Percentiles rank a stretch among this genome's conserved stretches.
Conservation (phyloP, 164 flowering plant genomes). For the Echeveria elegans region DNA sequence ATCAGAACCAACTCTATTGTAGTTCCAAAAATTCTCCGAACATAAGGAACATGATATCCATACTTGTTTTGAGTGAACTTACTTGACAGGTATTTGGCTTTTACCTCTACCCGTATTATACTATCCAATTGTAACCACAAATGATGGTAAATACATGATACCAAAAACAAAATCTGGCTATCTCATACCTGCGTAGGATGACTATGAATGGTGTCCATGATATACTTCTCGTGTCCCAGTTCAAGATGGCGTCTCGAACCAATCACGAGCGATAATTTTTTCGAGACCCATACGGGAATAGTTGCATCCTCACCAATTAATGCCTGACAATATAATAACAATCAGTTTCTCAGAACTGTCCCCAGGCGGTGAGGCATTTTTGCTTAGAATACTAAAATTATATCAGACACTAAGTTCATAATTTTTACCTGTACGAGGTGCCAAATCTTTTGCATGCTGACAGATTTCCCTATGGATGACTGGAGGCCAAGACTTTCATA, state of each 20-base stretch:
- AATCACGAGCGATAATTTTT: slow-evolving; percentile 64
- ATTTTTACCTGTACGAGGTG: slow-evolving; percentile 70
- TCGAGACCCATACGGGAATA: slow-evolving; percentile 40
- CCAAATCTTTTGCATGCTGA: slow-evolving; percentile 93
- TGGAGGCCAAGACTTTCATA: slow-evolving; percentile 64
- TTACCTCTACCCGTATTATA: neutral
- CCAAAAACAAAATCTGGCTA: neutral
- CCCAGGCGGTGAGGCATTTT: neutral
- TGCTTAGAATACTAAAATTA: too few relatives aligned
- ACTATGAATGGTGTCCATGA: slow-evolving; percentile 85
- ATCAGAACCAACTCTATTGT: neutral
- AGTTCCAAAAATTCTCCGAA: too few relatives aligned
- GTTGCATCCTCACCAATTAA: slow-evolving; percentile 51
- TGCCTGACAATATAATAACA: slow-evolving; percentile 30
- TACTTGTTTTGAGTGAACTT: neutral
- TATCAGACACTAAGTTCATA: too few relatives aligned
- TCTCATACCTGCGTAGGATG: slow-evolving; percentile 81
- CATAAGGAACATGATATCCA: neutral
- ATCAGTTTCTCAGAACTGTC: neutral
- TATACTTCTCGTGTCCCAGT: slow-evolving; percentile 89
- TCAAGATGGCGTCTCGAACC: slow-evolving; percentile 93
- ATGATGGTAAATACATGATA: too few relatives aligned
- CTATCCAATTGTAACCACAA: neutral
- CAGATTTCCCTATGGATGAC: slow-evolving; percentile 69
- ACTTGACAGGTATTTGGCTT: neutral